Evolutionary conservation across 192 early-diverging fungal species (phyloP), one percentile per base, ranked within the genome.

Genomic region (Lobosporangium transversale): DNA sequence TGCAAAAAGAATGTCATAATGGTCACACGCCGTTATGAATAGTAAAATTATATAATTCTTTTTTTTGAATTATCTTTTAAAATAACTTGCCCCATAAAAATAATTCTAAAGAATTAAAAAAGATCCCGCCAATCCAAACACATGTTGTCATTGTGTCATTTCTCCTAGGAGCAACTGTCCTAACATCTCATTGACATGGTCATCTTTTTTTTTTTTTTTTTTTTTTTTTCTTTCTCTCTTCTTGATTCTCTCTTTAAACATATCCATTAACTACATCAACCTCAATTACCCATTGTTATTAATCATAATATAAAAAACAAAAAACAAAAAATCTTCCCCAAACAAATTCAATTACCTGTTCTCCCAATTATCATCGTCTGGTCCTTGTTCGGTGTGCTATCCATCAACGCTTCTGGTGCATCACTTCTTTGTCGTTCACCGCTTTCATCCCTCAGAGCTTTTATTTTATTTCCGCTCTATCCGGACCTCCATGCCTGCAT

Each of bases 401-500:
- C n/a, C n/a, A n/a, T n/a, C n/a, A n/a, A n/a, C n/a, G n/a, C n/a
- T n/a, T n/a, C n/a, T n/a, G n/a, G n/a, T n/a, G n/a, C n/a, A n/a
- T n/a, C n/a, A n/a, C n/a, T n/a, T n/a, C n/a, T n/a, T n/a, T n/a
- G n/a, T n/a, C n/a, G n/a, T n/a, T n/a, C n/a, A n/a, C n/a, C n/a
- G n/a, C n/a, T n/a, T n/a, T n/a, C n/a, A n/a, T n/a, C n/a, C n/a
- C n/a, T n/a, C n/a, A n/a, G n/a, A n/a, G n/a, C n/a, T n/a, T n/a
- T n/a, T n/a, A n/a, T n/a, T n/a, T n/a, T n/a, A n/a, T n/a, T n/a
- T n/a, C n/a, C n/a, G n/a, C n/a, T n/a, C n/a, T 17, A 52, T 14
- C 27, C 50, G 50, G 50, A 27, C 37, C 37, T 40, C 70, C 70
- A 75, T 75, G 70, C 70, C 70, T 6, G 57, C 63, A 42, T 66